These are phyloP conservation scores for Ascochyta pisi DNA, from an alignment of 2,329 filamentous ascomycete genomes.

Conservation along the genomic window DNA sequence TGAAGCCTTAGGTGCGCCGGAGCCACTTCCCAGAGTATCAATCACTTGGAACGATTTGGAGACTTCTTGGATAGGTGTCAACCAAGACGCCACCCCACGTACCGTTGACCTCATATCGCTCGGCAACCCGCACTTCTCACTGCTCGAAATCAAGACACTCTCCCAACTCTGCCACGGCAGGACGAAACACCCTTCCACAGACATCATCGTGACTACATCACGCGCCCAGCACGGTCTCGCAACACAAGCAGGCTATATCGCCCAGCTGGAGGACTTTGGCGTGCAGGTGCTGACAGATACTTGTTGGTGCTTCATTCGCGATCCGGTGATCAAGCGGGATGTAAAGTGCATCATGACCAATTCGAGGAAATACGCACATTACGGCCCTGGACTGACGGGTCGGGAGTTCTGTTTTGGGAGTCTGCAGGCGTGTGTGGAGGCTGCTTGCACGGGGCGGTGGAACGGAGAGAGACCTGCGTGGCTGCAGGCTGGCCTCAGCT, in stretches of 20 bases:
- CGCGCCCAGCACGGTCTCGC: constrained; percentile 28
- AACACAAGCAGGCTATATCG: constrained; percentile 37
- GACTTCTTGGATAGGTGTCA: neutral
- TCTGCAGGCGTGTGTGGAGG: constrained; percentile 28
- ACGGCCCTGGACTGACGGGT: constrained; percentile 39
- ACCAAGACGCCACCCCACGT: neutral
- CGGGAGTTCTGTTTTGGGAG: constrained; percentile 33
- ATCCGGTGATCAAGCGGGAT: constrained; percentile 46
- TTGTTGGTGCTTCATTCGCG: constrained; percentile 57
- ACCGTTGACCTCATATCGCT: constrained; percentile 52
- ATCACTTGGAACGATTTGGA: constrained; percentile 3
- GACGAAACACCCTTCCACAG: constrained; percentile 20
- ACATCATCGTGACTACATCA: constrained; percentile 21
- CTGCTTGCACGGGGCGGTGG: constrained; percentile 18
- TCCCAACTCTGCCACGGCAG: constrained; percentile 37
- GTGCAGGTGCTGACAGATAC: constrained; percentile 54
- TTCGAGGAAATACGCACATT: constrained; percentile 58
- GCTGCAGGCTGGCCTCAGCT: neutral
- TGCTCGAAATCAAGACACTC: constrained; percentile 47
- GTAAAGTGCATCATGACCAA: constrained; percentile 53
- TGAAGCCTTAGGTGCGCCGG: neutral
- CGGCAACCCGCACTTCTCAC: constrained; percentile 56
- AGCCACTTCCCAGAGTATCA: neutral
- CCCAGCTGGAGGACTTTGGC: constrained; percentile 47
- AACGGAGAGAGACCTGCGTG: neutral